Base-by-base conservation (phyloP, 2,329 filamentous ascomycete genomes). In the Leptodontidium sp. region DNA sequence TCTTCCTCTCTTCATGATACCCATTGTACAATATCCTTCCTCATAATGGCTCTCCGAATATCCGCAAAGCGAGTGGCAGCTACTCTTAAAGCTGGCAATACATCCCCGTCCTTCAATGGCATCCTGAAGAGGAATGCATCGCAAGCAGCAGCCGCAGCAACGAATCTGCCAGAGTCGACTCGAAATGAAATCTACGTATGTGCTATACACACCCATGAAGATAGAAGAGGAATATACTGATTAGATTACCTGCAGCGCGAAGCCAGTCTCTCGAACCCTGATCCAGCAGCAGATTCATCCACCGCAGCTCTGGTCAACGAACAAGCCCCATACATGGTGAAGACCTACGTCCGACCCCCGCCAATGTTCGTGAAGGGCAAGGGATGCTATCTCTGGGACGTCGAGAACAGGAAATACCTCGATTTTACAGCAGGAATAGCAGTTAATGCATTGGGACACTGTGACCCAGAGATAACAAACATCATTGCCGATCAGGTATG, bases 351-450 rank as follows among this genome's bases (percentile, higher is more conserved):
- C 64, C 93, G 96, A 32, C 95, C 96, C 61, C 87, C 92, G 55
- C 93, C 94, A 1, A 92, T 98, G 78, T 98, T 99, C 80, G 89
- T 94, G 68, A 92, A 90, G 79, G 96, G 94, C 72, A 84, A 93
- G 78, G 96, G 96, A 2, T 94, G 91, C 70, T 94, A 94, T 79
- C 81, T 99, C 71, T 98, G 90, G 88, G 96, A 99, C 79, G 83
- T 95, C 47, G 94, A 98, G 82, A 92, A 96, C 78, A 85, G 93
- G 70, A 90, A 90, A 79, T 99, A 98, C 79, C 86, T 99, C 38
- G 96, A 99, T 81, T 93, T 99, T 77, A 98, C 96, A 0, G 91
- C 94, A 11, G 96, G 96, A 59, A 99, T 99, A 78, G 96, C 96
- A 17, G 96, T 99, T 78, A 98, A 95, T 81, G 90, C 92, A 26